Evolutionary conservation across 148 eudicot genomes (phyloP), one percentile per base, ranked within the genome.

Genomic region (Nepenthes gracilis): DNA sequence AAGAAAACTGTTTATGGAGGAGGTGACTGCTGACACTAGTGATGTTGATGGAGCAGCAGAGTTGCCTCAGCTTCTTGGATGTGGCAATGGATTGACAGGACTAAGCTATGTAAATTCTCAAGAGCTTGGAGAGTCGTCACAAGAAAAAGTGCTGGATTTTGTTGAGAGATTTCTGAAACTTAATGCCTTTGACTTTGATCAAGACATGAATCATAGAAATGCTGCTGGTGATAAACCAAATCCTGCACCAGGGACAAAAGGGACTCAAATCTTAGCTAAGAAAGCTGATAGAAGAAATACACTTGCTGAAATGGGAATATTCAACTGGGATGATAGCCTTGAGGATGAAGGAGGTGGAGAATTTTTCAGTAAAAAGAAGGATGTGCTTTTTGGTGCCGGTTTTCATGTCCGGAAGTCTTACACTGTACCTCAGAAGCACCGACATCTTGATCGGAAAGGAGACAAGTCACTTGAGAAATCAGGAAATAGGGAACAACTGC

Each of bases 321-420:
- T 63, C 77, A 90, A 84, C 37, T 92, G 98, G 98, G 90, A 88
- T 82, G 85, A 82, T 69, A 71, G 55, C 67, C 72, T 51, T 64
- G 98, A 92, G 71, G 98, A 92, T 74, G 98, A 88, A 67, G 90
- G 96, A 68, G 97, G 97, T 43, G 98, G 98, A 51, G 94, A 85
- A 11, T 85, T 88, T 64, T 82, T 88, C 61, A 74, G 58, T 43
- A 88, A 79, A 77, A 85, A 77, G 57, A 88, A 81, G 70, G 88
- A 88, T 45, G 51, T 58, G 49, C 72, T 88, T 52, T 76, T 80
- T 59, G 82, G 75, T 34, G 69, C 61, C 36, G 65, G 64, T 35
- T 15, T 9, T 49, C 56, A 51, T 35, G 55, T 58, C 50, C 51
- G 23, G 47, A 85, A 65, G 64, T 71, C 82, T 64, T 56, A 53